Conservation (phyloP, 164 flowering plant genomes). For the Nelumbo lutea region DNA sequence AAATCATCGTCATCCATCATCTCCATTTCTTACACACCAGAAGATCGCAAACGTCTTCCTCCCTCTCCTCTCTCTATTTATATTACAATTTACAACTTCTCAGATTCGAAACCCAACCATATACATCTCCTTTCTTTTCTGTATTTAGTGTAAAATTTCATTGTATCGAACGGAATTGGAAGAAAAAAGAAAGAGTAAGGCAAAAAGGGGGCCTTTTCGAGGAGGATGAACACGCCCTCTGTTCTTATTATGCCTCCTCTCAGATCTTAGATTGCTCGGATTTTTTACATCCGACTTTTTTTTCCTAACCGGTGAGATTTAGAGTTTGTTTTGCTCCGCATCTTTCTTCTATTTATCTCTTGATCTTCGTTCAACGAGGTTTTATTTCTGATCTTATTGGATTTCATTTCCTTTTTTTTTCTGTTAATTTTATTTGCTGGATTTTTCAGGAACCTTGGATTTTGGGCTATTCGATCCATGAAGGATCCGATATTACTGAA, state of each 20-base stretch:
- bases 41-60: too few relatives aligned
- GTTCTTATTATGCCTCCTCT: slow-evolving; percentile 48
- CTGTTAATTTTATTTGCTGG: slow-evolving; percentile 1
- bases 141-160: slow-evolving; percentile 1
- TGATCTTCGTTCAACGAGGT: slow-evolving; percentile 1
- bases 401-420: slow-evolving; percentile 7
- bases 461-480: slow-evolving; percentile 25
- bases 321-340: slow-evolving; percentile 13
- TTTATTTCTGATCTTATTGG: slow-evolving; percentile 5
- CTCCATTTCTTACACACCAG: neutral
- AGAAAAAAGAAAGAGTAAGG: slow-evolving; percentile 9
- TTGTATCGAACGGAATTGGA: slow-evolving; percentile 13
- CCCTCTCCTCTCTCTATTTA: too few relatives aligned
- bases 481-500: slow-evolving; percentile 35
- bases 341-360: slow-evolving; percentile 9
- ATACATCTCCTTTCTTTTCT: slow-evolving; percentile 18
- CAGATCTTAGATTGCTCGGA: slow-evolving; percentile 48
- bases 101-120: slow-evolving; percentile 19
- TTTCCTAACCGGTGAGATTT: slow-evolving; percentile 18
- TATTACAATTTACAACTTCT: neutral
- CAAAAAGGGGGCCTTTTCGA: slow-evolving; percentile 32
- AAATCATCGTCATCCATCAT: too few relatives aligned
- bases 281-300: slow-evolving; percentile 21
- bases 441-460: slow-evolving; percentile 23
- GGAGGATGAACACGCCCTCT: slow-evolving; percentile 45